phyloP scores from a whole-genome alignment of 495 filamentous ascomycete genomes.

The Penicillium taxi region DNA sequence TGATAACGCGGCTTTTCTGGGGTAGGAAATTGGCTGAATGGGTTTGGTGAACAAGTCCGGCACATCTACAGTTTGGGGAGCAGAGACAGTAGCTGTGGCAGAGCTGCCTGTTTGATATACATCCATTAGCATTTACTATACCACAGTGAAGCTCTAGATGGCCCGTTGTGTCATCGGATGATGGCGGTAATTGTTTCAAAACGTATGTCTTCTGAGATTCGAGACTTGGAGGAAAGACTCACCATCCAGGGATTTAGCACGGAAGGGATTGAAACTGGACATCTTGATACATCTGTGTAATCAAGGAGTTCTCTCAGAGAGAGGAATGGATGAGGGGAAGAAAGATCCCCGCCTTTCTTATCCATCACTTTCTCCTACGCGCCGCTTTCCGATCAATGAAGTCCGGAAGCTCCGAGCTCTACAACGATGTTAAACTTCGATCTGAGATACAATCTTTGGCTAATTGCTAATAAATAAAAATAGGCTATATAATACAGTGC shows the following conservation, averaged over 20 bases:
- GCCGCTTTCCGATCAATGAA: constrained; percentile 24
- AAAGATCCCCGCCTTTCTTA: constrained; percentile 20
- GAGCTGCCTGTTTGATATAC: constrained; percentile 9
- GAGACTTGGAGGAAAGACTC: constrained; percentile 18
- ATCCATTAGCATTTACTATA: constrained; percentile 5
- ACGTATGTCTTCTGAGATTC: no score
- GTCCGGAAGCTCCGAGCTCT: constrained; percentile 29
- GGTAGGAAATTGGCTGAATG: constrained; percentile 3
- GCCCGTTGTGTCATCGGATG: constrained; percentile 15
- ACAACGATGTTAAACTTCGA: constrained; percentile 13
- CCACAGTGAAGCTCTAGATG: constrained; percentile 1
- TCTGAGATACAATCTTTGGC: constrained; percentile 2
- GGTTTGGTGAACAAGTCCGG: constrained; percentile 1
- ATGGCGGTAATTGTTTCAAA: constrained; percentile 12
- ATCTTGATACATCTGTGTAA: constrained; percentile 37
- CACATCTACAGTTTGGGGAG: no score
- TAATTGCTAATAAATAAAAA: neutral
- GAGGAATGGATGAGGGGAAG: constrained; percentile 13
- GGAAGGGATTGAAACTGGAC: constrained; percentile 53
- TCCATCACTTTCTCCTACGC: constrained; percentile 18
- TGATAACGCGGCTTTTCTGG: constrained; percentile 16
- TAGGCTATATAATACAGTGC: constrained; percentile 6
- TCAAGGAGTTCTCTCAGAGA: constrained; percentile 14
- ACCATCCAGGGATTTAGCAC: constrained; percentile 37
- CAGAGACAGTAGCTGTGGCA: constrained; percentile 1